Evolutionary conservation across 176 grass and related monocot species (phyloP).

Genomic region (Elaeis guineensis): DNA sequence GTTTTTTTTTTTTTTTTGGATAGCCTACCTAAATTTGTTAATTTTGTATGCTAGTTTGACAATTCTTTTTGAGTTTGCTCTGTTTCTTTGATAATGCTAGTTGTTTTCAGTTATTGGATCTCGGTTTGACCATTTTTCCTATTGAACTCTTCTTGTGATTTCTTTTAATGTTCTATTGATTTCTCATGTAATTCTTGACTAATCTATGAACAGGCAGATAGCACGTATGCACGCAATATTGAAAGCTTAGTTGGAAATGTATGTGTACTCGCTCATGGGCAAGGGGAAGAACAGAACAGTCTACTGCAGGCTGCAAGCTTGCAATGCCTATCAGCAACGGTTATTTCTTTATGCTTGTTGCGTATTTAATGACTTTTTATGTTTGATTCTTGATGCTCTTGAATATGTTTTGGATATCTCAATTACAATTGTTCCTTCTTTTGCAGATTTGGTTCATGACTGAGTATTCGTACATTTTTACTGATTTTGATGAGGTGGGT

Average conservation of each 20-base stretch:
- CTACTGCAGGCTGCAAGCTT: conserved; percentile 62
- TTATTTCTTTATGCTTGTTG: conserved; percentile 10
- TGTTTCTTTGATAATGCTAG: too few species aligned
- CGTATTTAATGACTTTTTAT: neutral
- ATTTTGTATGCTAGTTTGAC: too few species aligned
- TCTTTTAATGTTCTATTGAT: neutral
- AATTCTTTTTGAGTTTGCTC: too few species aligned
- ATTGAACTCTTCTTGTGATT: neutral
- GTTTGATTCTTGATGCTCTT: conserved; percentile 3
- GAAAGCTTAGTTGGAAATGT: conserved; percentile 80
- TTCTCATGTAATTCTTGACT: neutral
- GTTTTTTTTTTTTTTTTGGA: too few species aligned
- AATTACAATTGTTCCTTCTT: conserved; percentile 8
- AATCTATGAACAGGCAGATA: conserved; percentile 49
- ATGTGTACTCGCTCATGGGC: conserved; percentile 44
- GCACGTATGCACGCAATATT: conserved; percentile 79
- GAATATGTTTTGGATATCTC: conserved; percentile 8
- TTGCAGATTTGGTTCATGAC: conserved; percentile 93
- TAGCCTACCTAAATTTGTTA: too few species aligned
- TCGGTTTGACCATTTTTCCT: too few species aligned
- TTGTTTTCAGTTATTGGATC: too few species aligned
- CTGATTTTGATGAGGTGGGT: conserved; percentile 72
- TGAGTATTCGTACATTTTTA: conserved; percentile 70
- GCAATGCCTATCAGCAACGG: conserved; percentile 84
- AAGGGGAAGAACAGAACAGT: conserved; percentile 45